Evolutionary conservation across 306 rosid genomes (phyloP).

Genomic region (Arachis hypogaea): DNA sequence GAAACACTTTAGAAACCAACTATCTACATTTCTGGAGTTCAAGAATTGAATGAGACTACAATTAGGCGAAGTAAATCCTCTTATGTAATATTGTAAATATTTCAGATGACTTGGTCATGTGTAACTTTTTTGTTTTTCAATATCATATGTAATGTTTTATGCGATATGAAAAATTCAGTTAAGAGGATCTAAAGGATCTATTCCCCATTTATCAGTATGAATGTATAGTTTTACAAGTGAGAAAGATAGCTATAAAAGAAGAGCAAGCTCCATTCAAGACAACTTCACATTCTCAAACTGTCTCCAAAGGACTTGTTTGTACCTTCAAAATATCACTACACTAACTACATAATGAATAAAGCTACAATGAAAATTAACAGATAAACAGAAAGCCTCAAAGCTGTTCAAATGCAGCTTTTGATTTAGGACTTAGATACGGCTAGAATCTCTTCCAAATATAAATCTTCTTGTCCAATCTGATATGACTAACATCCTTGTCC

Average conservation of each 20-base stretch:
- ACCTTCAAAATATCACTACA: constrained; percentile 7
- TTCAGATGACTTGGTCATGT: too few species aligned
- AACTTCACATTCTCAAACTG: constrained; percentile 3
- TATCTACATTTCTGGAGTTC: too few species aligned
- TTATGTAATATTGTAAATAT: too few species aligned
- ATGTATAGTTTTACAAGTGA: too few species aligned
- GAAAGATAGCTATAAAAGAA: background rate
- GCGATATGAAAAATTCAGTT: too few species aligned
- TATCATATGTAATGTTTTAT: too few species aligned
- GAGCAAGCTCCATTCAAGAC: background rate
- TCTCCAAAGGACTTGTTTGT: constrained; percentile 20
- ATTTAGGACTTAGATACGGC: constrained; percentile 45
- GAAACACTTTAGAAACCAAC: too few species aligned
- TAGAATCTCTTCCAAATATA: constrained; percentile 77
- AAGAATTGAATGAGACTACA: too few species aligned
- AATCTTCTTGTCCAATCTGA: constrained; percentile 76
- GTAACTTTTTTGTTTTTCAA: too few species aligned
- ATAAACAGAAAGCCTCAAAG: background rate
- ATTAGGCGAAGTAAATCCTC: too few species aligned
- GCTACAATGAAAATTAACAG: background rate
- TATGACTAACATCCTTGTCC: constrained; percentile 70
- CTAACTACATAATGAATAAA: background rate
- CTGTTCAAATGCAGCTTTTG: background rate
- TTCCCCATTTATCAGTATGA: too few species aligned
- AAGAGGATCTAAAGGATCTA: too few species aligned